phyloP scores from a whole-genome alignment of 345 rosid species.

The Cardamine occulta region DNA sequence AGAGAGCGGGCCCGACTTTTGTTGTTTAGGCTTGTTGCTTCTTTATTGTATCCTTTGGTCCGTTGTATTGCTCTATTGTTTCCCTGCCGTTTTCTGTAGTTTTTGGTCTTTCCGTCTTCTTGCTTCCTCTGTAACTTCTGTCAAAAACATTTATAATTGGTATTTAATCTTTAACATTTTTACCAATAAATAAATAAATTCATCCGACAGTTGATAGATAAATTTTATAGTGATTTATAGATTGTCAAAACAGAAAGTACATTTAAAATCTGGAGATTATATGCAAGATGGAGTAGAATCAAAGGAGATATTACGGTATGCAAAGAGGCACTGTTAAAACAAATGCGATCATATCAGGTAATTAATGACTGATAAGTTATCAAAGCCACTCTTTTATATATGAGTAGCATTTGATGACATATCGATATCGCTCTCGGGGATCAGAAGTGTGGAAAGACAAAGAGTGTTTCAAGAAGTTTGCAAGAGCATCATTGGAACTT shows the following conservation, averaged over 20 bases:
- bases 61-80: too few relatives aligned
- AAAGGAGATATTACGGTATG: conserved; percentile 89
- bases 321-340: conserved; percentile 88
- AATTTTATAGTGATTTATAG: conserved; percentile 36
- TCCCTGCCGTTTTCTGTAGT: too few relatives aligned
- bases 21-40: too few relatives aligned
- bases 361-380: neutral
- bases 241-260: conserved; percentile 62
- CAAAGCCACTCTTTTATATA: neutral
- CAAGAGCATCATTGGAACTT: conserved; percentile 74
- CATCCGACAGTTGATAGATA: too few relatives aligned
- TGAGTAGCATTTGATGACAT: conserved; percentile 21
- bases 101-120: too few relatives aligned
- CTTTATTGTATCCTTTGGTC: too few relatives aligned
- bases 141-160: too few relatives aligned
- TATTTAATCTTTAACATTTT: too few relatives aligned
- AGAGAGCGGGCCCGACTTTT: too few relatives aligned
- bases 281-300: conserved; percentile 86
- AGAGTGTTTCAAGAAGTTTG: conserved; percentile 72
- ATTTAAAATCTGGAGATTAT: conserved; percentile 84
- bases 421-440: conserved; percentile 54
- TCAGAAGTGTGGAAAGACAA: conserved; percentile 79
- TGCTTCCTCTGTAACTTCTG: too few relatives aligned
- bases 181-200: too few relatives aligned
- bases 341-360: conserved; percentile 92